Conservation (phyloP, 2,329 filamentous ascomycete species). For the Claviceps arundinis region DNA sequence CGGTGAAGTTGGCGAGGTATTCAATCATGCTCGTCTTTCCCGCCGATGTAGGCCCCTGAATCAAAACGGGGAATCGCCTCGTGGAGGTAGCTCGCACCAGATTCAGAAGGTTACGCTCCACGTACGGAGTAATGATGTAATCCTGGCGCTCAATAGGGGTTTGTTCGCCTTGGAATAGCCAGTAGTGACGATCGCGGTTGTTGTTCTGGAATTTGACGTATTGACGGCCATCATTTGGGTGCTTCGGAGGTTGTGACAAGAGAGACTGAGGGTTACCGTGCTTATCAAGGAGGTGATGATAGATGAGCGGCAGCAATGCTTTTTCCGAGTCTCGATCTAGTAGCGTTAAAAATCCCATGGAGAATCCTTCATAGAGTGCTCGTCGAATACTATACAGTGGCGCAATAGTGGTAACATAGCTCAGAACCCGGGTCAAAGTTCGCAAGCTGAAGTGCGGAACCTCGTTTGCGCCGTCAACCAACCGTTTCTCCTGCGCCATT, state of each 20-base stretch:
- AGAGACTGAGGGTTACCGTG: constrained; percentile 55
- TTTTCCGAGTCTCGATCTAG: constrained; percentile 72
- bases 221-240: constrained; percentile 59
- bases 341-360: constrained; percentile 93
- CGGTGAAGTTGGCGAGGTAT: constrained; percentile 89
- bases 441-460: constrained; percentile 94
- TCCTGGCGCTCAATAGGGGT: constrained; percentile 59
- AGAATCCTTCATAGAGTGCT: constrained; percentile 87
- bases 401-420: constrained; percentile 75
- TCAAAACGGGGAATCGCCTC: constrained; percentile 77
- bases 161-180: constrained; percentile 64
- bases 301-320: constrained; percentile 64
- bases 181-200: constrained; percentile 61
- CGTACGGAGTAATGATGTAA: constrained; percentile 94
- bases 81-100: constrained; percentile 89
- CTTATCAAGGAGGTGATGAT: constrained; percentile 63
- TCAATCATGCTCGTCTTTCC: constrained; percentile 99
- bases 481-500: constrained; percentile 63
- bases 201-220: constrained; percentile 69
- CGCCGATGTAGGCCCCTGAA: constrained; percentile 92
- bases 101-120: constrained; percentile 89
- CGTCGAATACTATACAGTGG: constrained; percentile 74
- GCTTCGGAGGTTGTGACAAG: constrained; percentile 63
- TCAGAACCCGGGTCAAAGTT: constrained; percentile 79
- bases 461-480: constrained; percentile 87